These are phyloP conservation scores for Beta lomatogona DNA, from an alignment of 179 eudicot species.

Conservation along the genomic window DNA sequence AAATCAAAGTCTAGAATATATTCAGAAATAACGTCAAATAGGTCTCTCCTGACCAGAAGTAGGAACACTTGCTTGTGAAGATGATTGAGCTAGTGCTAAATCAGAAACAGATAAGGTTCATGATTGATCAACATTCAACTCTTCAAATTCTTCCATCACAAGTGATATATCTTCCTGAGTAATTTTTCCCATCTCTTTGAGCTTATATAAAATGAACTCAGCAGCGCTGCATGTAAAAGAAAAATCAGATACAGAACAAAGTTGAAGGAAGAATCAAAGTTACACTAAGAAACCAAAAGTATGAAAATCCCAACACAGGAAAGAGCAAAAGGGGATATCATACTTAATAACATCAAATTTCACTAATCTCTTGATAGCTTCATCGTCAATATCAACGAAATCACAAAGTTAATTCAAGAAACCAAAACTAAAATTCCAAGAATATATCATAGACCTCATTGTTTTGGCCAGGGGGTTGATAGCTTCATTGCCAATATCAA, in stretches of 20 bases:
- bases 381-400: not conserved
- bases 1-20: constrained; percentile 1
- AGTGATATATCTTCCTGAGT: constrained; percentile 51
- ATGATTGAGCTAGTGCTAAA: constrained; percentile 34
- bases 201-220: constrained; percentile 61
- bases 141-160: constrained; percentile 58
- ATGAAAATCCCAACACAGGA: not conserved
- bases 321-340: not conserved
- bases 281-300: not conserved
- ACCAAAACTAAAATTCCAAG: too few species aligned
- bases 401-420: too few species aligned
- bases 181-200: constrained; percentile 76
- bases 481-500: too few species aligned
- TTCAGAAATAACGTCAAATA: not conserved
- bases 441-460: too few species aligned
- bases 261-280: not conserved
- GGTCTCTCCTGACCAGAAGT: not conserved
- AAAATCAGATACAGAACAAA: not conserved
- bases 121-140: constrained; percentile 44
- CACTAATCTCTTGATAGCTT: not conserved
- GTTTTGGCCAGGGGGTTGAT: too few species aligned
- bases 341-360: not conserved
- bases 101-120: constrained; percentile 38
- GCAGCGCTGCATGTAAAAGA: constrained; percentile 43
- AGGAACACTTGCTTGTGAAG: constrained; percentile 13